Evolutionary conservation across 495 filamentous ascomycete genomes (phyloP).

Genomic region (Trichoderma parareesei): DNA sequence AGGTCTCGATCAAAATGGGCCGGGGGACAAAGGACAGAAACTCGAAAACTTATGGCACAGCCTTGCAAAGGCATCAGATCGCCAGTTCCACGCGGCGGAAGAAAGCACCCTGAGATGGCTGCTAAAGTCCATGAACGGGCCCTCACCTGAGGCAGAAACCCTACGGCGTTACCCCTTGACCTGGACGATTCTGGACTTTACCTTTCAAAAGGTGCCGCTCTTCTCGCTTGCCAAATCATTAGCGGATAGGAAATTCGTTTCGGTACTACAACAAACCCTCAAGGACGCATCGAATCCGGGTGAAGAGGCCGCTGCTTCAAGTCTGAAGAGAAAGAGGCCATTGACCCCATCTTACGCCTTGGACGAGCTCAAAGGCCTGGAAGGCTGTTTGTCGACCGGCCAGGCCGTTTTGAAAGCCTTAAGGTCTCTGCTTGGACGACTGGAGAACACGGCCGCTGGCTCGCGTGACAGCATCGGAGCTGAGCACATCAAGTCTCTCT

Average conservation of each 20-base stretch:
- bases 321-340: slow-evolving; percentile 31
- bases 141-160: slow-evolving; percentile 31
- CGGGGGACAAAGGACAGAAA: slow-evolving; percentile 29
- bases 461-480: slow-evolving; percentile 30
- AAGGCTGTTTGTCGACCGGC: slow-evolving; percentile 30
- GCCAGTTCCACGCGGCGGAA: slow-evolving; percentile 37
- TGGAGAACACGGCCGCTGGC: slow-evolving; percentile 15
- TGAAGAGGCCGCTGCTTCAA: slow-evolving; percentile 10
- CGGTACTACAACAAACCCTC: slow-evolving; percentile 32
- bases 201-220: slow-evolving; percentile 34
- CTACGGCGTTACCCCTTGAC: slow-evolving; percentile 35
- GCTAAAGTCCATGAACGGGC: slow-evolving; percentile 39
- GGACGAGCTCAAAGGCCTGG: slow-evolving; percentile 22
- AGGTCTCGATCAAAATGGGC: slow-evolving; percentile 32
- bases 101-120: slow-evolving; percentile 41
- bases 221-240: slow-evolving; percentile 39
- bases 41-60: slow-evolving; percentile 30
- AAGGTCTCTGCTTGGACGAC: slow-evolving; percentile 24
- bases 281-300: slow-evolving; percentile 31
- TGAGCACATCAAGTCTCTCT: slow-evolving; percentile 41
- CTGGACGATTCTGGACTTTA: slow-evolving; percentile 33
- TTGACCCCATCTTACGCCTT: slow-evolving; percentile 22
- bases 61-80: slow-evolving; percentile 22
- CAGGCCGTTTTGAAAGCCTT: slow-evolving; percentile 32
- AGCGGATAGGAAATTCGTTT: slow-evolving; percentile 34